Conservation (phyloP, 805 yeast species). For the Pichia eremophila region DNA sequence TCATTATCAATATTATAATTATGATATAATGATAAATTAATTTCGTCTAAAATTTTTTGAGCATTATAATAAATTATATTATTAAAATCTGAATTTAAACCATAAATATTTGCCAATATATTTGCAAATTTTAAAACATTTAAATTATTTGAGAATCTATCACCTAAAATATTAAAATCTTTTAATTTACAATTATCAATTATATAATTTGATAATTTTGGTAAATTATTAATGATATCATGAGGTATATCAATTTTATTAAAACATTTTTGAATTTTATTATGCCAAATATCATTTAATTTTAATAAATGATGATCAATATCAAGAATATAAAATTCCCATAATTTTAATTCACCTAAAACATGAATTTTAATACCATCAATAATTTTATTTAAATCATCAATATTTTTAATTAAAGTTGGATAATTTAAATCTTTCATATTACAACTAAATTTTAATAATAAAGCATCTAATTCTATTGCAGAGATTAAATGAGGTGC, state of each 20-base stretch:
- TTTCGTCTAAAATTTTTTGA: slow-evolving; percentile 55
- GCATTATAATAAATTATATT: slow-evolving; percentile 31
- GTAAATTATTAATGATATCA: slow-evolving; percentile 33
- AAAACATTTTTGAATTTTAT: slow-evolving; percentile 2
- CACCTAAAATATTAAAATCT: slow-evolving; percentile 34
- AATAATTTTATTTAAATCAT: slow-evolving; percentile 53
- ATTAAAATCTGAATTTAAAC: slow-evolving; percentile 15
- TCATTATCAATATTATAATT: slow-evolving; percentile 67
- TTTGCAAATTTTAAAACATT: slow-evolving; percentile 42
- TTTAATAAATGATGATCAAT: slow-evolving; percentile 33
- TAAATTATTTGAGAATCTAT: slow-evolving; percentile 44
- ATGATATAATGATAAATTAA: slow-evolving; percentile 63
- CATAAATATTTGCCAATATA: slow-evolving; percentile 34
- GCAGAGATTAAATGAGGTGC: slow-evolving; percentile 88
- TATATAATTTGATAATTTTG: slow-evolving; percentile 42
- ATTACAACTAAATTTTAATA: slow-evolving; percentile 54
- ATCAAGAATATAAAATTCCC: slow-evolving; percentile 84
- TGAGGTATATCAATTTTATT: slow-evolving; percentile 34
- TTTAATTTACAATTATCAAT: slow-evolving; percentile 30
- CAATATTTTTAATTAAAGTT: slow-evolving; percentile 36
- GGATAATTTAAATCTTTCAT: slow-evolving; percentile 57
- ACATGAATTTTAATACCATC: slow-evolving; percentile 65
- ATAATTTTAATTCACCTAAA: slow-evolving; percentile 53
- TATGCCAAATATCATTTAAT: slow-evolving; percentile 30
- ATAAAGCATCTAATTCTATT: slow-evolving; percentile 66